These are phyloP conservation scores for Setaria italica DNA, from an alignment of 202 grass and related monocot genomes.

Conservation along the genomic window DNA sequence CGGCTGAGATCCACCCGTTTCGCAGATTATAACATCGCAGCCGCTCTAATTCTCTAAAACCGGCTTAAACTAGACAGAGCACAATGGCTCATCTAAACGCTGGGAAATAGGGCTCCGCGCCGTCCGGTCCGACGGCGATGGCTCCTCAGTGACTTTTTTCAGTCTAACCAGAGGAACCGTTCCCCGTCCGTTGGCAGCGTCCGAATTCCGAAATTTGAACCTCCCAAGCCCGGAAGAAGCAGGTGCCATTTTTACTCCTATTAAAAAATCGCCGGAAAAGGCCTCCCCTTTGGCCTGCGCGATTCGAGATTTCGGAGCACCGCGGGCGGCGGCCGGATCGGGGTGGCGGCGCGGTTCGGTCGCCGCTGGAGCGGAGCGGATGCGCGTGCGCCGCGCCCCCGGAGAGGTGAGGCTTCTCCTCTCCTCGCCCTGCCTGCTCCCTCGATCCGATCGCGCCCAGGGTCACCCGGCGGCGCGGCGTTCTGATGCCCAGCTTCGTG, in stretches of 20 bases:
- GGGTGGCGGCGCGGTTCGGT: slow-evolving; percentile 38
- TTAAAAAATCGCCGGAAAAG: slow-evolving; percentile 4
- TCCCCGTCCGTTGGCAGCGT: background rate
- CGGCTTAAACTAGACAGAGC: too few relatives aligned
- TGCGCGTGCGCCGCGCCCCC: background rate
- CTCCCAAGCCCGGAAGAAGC: slow-evolving; percentile 10
- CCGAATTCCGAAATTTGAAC: slow-evolving; percentile 45
- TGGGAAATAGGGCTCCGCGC: too few relatives aligned
- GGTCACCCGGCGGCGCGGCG: background rate
- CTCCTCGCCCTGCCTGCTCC: background rate
- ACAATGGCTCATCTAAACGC: too few relatives aligned
- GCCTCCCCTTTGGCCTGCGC: slow-evolving; percentile 14
- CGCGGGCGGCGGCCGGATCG: slow-evolving; percentile 40
- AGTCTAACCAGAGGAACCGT: too few relatives aligned
- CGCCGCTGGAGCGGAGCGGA: slow-evolving; percentile 28
- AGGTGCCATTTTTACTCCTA: background rate
- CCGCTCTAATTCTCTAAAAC: too few relatives aligned
- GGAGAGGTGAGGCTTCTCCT: slow-evolving; percentile 33
- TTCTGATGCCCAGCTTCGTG: background rate
- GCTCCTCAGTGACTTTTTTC: too few relatives aligned
- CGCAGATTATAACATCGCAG: too few relatives aligned
- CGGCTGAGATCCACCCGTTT: too few relatives aligned
- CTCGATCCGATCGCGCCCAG: background rate
- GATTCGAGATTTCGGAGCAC: slow-evolving; percentile 28
- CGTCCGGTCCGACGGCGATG: too few relatives aligned